Conservation (phyloP, 176 grass and related monocot species). For the Oryza meyeriana region DNA sequence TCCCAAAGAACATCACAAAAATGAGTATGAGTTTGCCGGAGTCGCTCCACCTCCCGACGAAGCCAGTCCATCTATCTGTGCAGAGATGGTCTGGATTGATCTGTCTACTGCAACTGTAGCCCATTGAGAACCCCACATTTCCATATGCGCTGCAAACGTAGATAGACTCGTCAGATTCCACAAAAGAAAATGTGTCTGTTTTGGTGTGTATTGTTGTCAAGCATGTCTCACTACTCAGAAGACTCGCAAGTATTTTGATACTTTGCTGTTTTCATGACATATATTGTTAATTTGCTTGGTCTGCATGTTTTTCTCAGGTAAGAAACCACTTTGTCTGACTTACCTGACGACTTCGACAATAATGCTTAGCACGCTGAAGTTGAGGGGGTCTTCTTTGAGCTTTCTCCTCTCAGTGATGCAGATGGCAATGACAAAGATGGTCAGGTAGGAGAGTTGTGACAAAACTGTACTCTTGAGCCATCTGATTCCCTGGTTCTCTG, state of each 20-base stretch:
- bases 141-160: slow-evolving; percentile 58
- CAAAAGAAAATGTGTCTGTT: background rate
- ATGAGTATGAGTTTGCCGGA: slow-evolving; percentile 55
- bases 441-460: slow-evolving; percentile 49
- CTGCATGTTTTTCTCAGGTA: background rate
- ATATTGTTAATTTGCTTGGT: background rate
- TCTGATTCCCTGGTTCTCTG: slow-evolving; percentile 22
- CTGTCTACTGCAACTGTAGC: slow-evolving; percentile 59
- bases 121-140: slow-evolving; percentile 61
- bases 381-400: slow-evolving; percentile 56
- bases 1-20: slow-evolving; percentile 54
- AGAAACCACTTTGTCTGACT: background rate
- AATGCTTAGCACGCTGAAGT: slow-evolving; percentile 62
- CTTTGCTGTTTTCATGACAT: background rate
- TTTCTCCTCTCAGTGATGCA: slow-evolving; percentile 59
- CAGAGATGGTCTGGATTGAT: slow-evolving; percentile 36
- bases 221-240: background rate
- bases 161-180: background rate
- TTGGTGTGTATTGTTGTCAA: background rate
- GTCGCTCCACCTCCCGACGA: slow-evolving; percentile 50
- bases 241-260: background rate
- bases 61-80: slow-evolving; percentile 43
- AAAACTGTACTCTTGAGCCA: slow-evolving; percentile 39
- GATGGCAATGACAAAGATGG: slow-evolving; percentile 50
- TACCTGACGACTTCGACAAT: slow-evolving; percentile 59